phyloP scores from a whole-genome alignment of 1,284 basidiomycete genomes.

The Moesziomyces aphidis region DNA sequence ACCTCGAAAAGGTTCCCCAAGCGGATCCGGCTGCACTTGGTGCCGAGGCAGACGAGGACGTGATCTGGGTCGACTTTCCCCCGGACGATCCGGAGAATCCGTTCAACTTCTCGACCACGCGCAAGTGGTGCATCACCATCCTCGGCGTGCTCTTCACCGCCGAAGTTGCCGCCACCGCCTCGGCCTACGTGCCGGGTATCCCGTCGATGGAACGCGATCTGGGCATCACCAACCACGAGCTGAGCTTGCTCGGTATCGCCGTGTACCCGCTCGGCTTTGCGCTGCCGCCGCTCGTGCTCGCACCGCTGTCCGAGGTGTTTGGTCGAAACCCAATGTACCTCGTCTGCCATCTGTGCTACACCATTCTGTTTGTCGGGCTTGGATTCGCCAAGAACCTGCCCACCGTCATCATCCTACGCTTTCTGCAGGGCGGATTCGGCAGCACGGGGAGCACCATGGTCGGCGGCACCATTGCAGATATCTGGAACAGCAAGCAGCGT shows the following conservation, averaged over 20 bases:
- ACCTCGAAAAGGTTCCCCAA: constrained; percentile 36
- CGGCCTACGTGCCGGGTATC: constrained; percentile 74
- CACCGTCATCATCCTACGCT: constrained; percentile 77
- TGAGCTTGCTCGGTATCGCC: constrained; percentile 75
- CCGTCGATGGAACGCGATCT: constrained; percentile 77
- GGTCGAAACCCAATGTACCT: constrained; percentile 79
- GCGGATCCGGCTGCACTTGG: constrained; percentile 8
- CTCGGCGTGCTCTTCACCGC: constrained; percentile 73
- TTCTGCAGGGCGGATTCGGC: constrained; percentile 78
- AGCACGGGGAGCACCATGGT: constrained; percentile 77
- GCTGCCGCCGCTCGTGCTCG: constrained; percentile 75
- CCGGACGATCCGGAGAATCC: constrained; percentile 73
- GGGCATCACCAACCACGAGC: constrained; percentile 73
- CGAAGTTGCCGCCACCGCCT: constrained; percentile 71
- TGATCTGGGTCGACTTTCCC: constrained; percentile 74
- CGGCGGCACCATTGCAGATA: constrained; percentile 77
- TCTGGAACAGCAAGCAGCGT: constrained; percentile 63
- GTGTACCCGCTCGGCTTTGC: constrained; percentile 75
- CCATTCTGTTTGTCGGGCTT: constrained; percentile 54
- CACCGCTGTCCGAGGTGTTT: constrained; percentile 81
- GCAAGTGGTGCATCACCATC: constrained; percentile 75
- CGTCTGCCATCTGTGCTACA: constrained; percentile 73
- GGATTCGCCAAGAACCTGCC: constrained; percentile 74
- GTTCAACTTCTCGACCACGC: constrained; percentile 71
- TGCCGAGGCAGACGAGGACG: constrained; percentile 13